A percentile compares a stretch with the other conserved stretches of the same genome.
Conservation (phyloP, 257 asterid species). For the Solanum virginianum region DNA sequence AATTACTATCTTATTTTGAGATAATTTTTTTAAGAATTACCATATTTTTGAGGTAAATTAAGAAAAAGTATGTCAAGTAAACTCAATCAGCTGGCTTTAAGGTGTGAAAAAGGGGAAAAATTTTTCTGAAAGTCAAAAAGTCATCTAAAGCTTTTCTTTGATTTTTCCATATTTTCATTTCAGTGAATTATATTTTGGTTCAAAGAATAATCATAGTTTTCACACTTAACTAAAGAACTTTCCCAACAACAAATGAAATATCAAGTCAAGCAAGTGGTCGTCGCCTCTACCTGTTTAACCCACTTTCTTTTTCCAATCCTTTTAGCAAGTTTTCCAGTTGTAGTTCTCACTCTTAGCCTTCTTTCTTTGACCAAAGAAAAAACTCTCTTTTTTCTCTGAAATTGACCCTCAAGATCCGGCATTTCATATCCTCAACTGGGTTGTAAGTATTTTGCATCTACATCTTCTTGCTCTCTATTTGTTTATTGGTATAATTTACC, state of each 20-base stretch:
- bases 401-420: not conserved
- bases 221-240: not conserved
- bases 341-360: not conserved
- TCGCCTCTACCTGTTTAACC: not conserved
- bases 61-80: too few relatives aligned
- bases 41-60: not conserved
- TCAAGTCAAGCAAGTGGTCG: conserved; percentile 2
- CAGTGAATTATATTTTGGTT: not conserved
- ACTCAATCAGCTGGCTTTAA: not conserved
- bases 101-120: not conserved
- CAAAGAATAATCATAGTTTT: not conserved
- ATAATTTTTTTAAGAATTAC: not conserved
- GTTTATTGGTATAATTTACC: not conserved
- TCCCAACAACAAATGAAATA: not conserved
- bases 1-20: not conserved
- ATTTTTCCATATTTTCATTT: not conserved
- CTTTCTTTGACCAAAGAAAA: conserved; percentile 1
- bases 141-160: not conserved
- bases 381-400: not conserved
- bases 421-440: not conserved
- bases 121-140: not conserved
- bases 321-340: not conserved
- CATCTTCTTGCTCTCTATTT: not conserved
- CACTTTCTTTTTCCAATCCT: not conserved
- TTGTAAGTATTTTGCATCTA: not conserved